phyloP scores from a whole-genome alignment of 805 yeast species.

The Sugiyamaella valdiviana region DNA sequence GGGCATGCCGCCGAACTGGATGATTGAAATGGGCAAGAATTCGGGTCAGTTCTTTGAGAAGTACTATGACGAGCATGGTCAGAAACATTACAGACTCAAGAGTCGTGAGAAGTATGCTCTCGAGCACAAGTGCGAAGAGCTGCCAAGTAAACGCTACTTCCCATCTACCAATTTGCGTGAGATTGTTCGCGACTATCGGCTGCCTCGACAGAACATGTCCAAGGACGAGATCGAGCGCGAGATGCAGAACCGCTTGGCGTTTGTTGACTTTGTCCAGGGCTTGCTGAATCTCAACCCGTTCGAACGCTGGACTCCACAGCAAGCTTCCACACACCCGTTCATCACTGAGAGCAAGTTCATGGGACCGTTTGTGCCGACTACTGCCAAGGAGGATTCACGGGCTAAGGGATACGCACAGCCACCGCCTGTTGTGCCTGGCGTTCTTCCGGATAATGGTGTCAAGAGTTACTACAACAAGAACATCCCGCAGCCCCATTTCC shows the following conservation, averaged over 20 bases:
- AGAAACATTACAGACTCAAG: slow-evolving; percentile 38
- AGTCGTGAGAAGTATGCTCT: slow-evolving; percentile 47
- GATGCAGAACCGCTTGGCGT: slow-evolving; percentile 59
- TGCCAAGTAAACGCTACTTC: slow-evolving; percentile 81
- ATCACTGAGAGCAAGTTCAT: slow-evolving; percentile 54
- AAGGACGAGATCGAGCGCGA: slow-evolving; percentile 55
- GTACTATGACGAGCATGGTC: slow-evolving; percentile 33
- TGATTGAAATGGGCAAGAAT: slow-evolving; percentile 93
- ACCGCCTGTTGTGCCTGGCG: slow-evolving; percentile 2
- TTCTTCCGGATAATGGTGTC: slow-evolving; percentile 4
- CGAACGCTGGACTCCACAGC: slow-evolving; percentile 96
- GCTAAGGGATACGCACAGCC: slow-evolving; percentile 1
- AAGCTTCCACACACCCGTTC: slow-evolving; percentile 88
- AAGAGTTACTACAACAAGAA: slow-evolving; percentile 2
- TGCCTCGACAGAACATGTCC: slow-evolving; percentile 33
- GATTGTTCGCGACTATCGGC: slow-evolving; percentile 67
- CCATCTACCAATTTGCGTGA: slow-evolving; percentile 58
- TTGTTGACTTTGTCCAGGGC: slow-evolving; percentile 73
- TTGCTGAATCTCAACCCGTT: slow-evolving; percentile 80
- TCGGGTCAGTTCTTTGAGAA: slow-evolving; percentile 62
- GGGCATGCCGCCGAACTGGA: slow-evolving; percentile 87
- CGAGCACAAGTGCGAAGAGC: slow-evolving; percentile 46
- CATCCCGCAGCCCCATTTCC: slow-evolving; percentile 3
- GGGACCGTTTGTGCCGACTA: slow-evolving; percentile 35
- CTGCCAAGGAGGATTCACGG: slow-evolving; percentile 6